Percentiles rank a stretch among this genome's conserved stretches.
Evolutionary conservation across 1,284 basidiomycete genomes (phyloP).

Genomic region (Earliella scabrosa): DNA sequence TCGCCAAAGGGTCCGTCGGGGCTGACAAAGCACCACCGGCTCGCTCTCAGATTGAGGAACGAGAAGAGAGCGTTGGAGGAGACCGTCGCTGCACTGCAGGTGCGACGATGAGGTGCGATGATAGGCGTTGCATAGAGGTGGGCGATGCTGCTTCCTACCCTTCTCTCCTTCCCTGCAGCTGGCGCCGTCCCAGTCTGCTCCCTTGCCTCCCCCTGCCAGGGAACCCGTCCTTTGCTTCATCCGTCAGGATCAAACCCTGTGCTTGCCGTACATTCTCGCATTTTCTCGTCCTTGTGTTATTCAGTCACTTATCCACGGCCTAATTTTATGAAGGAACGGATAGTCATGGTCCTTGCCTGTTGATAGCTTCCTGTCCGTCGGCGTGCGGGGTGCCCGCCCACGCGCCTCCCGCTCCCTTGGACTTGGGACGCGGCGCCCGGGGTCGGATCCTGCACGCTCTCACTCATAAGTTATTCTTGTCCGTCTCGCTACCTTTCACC

Average conservation of each 20-base stretch:
- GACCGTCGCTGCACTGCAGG: conserved; percentile 19
- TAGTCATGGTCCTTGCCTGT: conserved; percentile 26
- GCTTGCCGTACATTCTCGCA: conserved; percentile 11
- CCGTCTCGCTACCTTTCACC: conserved; percentile 6
- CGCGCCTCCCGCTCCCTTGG: conserved; percentile 9
- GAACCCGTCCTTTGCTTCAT: neutral
- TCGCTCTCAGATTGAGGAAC: conserved; percentile 10
- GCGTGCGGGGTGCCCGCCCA: conserved; percentile 2
- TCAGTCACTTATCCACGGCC: conserved; percentile 15
- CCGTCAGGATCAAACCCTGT: conserved; percentile 13
- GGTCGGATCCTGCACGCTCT: conserved; percentile 6
- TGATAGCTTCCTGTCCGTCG: conserved; percentile 24
- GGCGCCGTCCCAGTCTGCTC: neutral
- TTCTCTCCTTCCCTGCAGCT: neutral
- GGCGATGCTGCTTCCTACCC: neutral
- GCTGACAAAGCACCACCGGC: conserved; percentile 8
- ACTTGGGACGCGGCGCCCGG: conserved; percentile 15
- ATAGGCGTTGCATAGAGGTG: neutral
- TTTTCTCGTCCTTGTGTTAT: conserved; percentile 3
- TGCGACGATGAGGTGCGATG: conserved; percentile 8
- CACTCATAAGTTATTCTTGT: conserved; percentile 18
- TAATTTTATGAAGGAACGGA: conserved; percentile 22
- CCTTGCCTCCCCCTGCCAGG: neutral
- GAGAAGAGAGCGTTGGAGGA: conserved; percentile 24
- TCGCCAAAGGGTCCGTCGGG: conserved; percentile 8